Evolutionary conservation across 2,329 filamentous ascomycete genomes (phyloP).

Genomic region (Hypoxylon sp.): DNA sequence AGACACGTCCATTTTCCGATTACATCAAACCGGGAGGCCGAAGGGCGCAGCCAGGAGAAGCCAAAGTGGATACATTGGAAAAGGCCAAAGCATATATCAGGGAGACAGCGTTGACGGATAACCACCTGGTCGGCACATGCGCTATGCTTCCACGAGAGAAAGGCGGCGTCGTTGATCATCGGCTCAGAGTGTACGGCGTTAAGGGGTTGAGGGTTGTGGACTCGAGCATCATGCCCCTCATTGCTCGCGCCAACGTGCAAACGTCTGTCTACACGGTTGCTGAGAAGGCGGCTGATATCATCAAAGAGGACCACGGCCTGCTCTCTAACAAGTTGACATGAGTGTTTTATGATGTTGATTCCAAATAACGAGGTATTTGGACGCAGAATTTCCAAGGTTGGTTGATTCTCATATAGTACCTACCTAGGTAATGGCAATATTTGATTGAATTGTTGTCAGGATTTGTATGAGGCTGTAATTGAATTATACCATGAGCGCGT

Average conservation of each 20-base stretch:
- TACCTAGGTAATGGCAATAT: no score
- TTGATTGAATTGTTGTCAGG: no score
- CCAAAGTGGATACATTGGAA: slow-evolving; percentile 40
- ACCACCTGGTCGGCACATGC: slow-evolving; percentile 27
- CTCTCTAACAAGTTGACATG: background rate
- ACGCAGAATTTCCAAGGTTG: background rate
- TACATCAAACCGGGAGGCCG: slow-evolving; percentile 52
- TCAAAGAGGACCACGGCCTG: slow-evolving; percentile 12
- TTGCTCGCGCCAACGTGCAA: slow-evolving; percentile 17
- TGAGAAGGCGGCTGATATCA: slow-evolving; percentile 23
- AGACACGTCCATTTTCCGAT: slow-evolving; percentile 49
- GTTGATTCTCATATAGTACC: no score
- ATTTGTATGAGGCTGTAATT: no score
- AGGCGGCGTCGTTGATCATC: slow-evolving; percentile 24
- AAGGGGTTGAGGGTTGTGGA: slow-evolving; percentile 25
- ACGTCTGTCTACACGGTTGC: slow-evolving; percentile 24
- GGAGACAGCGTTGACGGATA: slow-evolving; percentile 16
- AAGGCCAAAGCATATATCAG: slow-evolving; percentile 42
- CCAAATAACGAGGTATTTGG: background rate
- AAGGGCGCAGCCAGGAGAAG: slow-evolving; percentile 40
- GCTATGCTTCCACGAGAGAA: slow-evolving; percentile 32
- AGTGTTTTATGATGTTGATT: background rate
- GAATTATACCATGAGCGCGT: no score
- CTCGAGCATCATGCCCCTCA: slow-evolving; percentile 27
- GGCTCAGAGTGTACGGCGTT: slow-evolving; percentile 26